These are phyloP conservation scores for Fragaria vesca DNA, from an alignment of 306 rosid genomes.

Conservation along the genomic window DNA sequence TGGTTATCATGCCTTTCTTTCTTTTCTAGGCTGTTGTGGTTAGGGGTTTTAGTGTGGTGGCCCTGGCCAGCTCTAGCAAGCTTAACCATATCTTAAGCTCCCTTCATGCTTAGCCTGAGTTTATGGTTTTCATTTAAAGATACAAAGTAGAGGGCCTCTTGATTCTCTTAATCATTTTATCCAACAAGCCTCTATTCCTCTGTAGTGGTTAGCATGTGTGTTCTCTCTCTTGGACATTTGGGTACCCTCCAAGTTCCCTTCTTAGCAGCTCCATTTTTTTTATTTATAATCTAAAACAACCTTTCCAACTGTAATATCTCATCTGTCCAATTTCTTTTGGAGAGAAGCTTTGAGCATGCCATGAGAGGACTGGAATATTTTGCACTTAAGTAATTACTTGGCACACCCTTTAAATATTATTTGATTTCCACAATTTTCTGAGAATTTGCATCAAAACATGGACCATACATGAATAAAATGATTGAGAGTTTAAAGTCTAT, in stretches of 20 bases:
- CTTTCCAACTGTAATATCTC: constrained; percentile 59
- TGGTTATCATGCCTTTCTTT: constrained; percentile 36
- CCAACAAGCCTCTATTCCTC: constrained; percentile 44
- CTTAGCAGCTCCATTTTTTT: background rate
- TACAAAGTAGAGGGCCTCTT: constrained; percentile 35
- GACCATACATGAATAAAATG: background rate
- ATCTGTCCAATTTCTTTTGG: constrained; percentile 20
- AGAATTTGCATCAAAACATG: background rate
- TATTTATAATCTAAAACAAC: constrained; percentile 14
- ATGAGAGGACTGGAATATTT: constrained; percentile 8
- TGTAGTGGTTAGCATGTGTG: constrained; percentile 60
- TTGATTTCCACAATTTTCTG: background rate
- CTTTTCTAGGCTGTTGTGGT: constrained; percentile 44
- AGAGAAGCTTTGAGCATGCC: constrained; percentile 23
- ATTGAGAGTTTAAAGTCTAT: constrained; percentile 10
- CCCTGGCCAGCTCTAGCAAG: constrained; percentile 53
- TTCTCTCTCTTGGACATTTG: constrained; percentile 33
- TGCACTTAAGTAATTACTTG: background rate
- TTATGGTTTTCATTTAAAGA: constrained; percentile 60
- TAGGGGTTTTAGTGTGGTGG: constrained; percentile 47
- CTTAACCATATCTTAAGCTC: constrained; percentile 25
- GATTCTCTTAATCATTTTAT: constrained; percentile 35
- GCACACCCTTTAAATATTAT: constrained; percentile 1
- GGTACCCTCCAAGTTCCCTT: constrained; percentile 19
- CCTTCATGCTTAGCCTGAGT: constrained; percentile 40